Percentiles rank a stretch among this genome's conserved stretches.
These are phyloP conservation scores for Lachancea thermotolerans DNA, from an alignment of 805 yeast species.

Conservation along the genomic window DNA sequence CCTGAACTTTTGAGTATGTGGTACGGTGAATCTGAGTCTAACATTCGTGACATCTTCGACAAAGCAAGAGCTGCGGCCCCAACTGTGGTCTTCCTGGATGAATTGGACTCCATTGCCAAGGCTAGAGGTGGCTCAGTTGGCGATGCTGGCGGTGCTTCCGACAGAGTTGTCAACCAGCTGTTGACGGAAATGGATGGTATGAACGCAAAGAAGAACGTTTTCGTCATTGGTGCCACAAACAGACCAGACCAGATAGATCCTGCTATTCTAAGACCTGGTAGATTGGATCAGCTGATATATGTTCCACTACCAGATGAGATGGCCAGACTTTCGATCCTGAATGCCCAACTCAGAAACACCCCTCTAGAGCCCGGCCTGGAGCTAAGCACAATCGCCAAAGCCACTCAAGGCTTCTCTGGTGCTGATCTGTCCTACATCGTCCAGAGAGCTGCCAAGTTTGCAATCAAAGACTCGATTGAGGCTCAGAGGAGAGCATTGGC, in stretches of 20 bases:
- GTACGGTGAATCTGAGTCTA: constrained; percentile 98
- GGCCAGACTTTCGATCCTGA: constrained; percentile 87
- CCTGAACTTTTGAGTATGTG: constrained; percentile 97
- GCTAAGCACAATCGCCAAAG: constrained; percentile 79
- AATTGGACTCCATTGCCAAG: constrained; percentile 95
- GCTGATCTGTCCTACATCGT: constrained; percentile 96
- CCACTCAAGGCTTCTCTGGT: constrained; percentile 98
- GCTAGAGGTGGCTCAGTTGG: constrained; percentile 89
- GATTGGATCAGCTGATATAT: constrained; percentile 96
- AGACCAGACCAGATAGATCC: constrained; percentile 99
- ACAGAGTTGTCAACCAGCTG: constrained; percentile 92
- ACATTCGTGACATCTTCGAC: constrained; percentile 95
- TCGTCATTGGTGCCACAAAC: constrained; percentile 98
- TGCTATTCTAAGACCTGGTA: constrained; percentile 96
- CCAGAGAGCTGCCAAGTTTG: constrained; percentile 97
- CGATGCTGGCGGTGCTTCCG: constrained; percentile 96
- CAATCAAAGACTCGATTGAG: constrained; percentile 95
- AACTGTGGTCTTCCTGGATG: constrained; percentile 96
- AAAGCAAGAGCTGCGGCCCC: constrained; percentile 99
- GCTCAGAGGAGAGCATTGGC: constrained; percentile 51
- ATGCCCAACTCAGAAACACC: constrained; percentile 95
- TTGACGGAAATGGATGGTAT: constrained; percentile 99
- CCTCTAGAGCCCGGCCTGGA: constrained; percentile 97
- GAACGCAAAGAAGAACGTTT: constrained; percentile 98
- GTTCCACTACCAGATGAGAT: constrained; percentile 97